A percentile compares a stretch with the other conserved stretches of the same genome.
These are phyloP conservation scores for Fusarium guadeloupense DNA, from an alignment of 2,329 filamentous ascomycete genomes.

Conservation along the genomic window DNA sequence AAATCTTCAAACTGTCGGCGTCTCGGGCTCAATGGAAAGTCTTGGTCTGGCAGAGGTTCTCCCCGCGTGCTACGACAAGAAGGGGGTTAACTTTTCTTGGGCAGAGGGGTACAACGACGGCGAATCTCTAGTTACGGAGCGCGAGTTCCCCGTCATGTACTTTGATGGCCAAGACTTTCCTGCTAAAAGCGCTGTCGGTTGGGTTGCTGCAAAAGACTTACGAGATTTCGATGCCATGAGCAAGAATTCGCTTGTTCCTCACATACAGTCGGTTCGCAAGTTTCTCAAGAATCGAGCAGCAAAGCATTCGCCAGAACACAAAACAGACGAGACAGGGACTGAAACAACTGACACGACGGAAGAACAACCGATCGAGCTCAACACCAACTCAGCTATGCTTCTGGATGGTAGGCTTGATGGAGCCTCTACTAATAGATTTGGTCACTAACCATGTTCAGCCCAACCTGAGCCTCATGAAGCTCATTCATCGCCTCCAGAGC, in stretches of 20 bases:
- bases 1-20: background rate
- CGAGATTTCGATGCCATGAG: slow-evolving; percentile 6
- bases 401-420: too few species aligned
- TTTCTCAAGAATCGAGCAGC: background rate
- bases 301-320: background rate
- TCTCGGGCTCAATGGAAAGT: background rate
- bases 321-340: background rate
- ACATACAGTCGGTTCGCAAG: background rate
- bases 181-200: slow-evolving; percentile 28
- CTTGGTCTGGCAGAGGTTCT: background rate
- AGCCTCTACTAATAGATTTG: too few species aligned
- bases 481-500: too few species aligned
- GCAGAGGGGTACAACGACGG: slow-evolving; percentile 13
- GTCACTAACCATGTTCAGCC: too few species aligned
- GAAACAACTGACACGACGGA: too few species aligned
- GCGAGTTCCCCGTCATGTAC: slow-evolving; percentile 34
- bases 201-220: slow-evolving; percentile 27
- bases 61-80: background rate
- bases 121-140: slow-evolving; percentile 5
- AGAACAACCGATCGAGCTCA: too few species aligned
- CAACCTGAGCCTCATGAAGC: too few species aligned
- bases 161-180: slow-evolving; percentile 36
- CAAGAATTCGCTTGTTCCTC: slow-evolving; percentile 3
- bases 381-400: too few species aligned
- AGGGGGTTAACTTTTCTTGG: slow-evolving; percentile 8